Evolutionary conservation across 345 rosid genomes (phyloP), one percentile per base, ranked within the genome.

Genomic region (Psidium friedrichsthalianum): DNA sequence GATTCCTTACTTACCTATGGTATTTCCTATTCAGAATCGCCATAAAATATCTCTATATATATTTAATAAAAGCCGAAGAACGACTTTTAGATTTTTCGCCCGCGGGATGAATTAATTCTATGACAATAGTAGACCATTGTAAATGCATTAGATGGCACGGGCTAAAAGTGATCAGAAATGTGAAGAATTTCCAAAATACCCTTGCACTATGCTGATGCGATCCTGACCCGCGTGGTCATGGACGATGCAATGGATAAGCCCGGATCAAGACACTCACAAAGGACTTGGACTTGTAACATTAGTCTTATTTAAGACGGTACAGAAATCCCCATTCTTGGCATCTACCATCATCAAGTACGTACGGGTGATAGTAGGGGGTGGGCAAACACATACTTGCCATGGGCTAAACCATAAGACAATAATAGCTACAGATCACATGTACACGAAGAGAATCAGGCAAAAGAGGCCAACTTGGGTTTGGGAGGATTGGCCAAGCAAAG

Each of bases 401-500:
- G 76, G 42, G 24, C 24, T 51, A 64, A 64, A 29, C 42, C 8
- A 7, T 16, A 9, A 32, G 21, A 14, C 40, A 61, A 29, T 29
- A 7, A 29, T 29, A 7, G 74, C 74, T 29, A 7, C 32, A 29
- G 42, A 61, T 29, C 74, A 29, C 74, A 29, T 22, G 42, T 7
- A 32, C 44, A 16, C 0, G 44, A 64, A 8, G 44, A 64, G 78
- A 11, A 74, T 83, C 85, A 83, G 74, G 69, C 86, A 58, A 90
- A 89, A 6, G 92, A 20, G 15, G 93, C 84, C 44, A 81, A 59
- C 74, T 88, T 89, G 56, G 89, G 87, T 6, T 82, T 61, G 8
- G 84, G 84, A 10, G 93, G 90, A 21, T 74, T 85, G 56, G 85
- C 81, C 83, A 90, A 52, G 89, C 86, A 90, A 20, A 82, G 56